These are phyloP conservation scores for Globisporangium viniferum DNA, from an alignment of 352 stramenopile species.

Conservation along the genomic window DNA sequence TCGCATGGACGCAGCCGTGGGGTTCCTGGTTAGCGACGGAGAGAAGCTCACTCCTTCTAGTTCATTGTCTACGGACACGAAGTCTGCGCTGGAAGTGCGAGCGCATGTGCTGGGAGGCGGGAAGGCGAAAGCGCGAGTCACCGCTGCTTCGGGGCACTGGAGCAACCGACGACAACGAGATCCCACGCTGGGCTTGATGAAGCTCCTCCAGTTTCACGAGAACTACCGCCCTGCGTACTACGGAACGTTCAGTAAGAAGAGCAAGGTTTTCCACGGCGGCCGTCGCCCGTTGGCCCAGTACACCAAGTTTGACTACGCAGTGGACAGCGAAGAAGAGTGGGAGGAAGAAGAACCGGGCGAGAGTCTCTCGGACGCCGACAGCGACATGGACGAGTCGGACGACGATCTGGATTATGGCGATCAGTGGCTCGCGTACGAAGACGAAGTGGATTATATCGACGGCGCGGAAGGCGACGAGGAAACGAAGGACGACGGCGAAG, in stretches of 20 bases:
- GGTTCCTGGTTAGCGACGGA: slow-evolving; percentile 20
- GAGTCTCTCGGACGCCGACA: slow-evolving; percentile 72
- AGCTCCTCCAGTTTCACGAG: slow-evolving; percentile 85
- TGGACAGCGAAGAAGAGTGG: slow-evolving; percentile 88
- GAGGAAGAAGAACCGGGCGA: slow-evolving; percentile 86
- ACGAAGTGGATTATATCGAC: slow-evolving; percentile 86
- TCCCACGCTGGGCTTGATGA: slow-evolving; percentile 67
- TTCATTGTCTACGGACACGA: background rate
- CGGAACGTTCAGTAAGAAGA: slow-evolving; percentile 66
- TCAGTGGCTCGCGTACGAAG: slow-evolving; percentile 83
- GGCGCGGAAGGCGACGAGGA: slow-evolving; percentile 22
- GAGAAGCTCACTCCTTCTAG: background rate
- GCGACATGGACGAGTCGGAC: slow-evolving; percentile 68
- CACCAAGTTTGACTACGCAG: slow-evolving; percentile 64
- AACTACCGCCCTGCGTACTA: slow-evolving; percentile 81
- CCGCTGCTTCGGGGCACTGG: slow-evolving; percentile 34
- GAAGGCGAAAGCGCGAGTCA: slow-evolving; percentile 22
- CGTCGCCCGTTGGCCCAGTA: slow-evolving; percentile 63
- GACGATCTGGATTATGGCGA: slow-evolving; percentile 84
- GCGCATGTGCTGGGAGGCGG: slow-evolving; percentile 4
- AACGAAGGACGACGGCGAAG: slow-evolving; percentile 18
- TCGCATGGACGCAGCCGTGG: slow-evolving; percentile 47
- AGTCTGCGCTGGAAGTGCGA: slow-evolving; percentile 13
- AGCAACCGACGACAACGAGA: slow-evolving; percentile 50
- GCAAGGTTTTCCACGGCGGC: slow-evolving; percentile 51